Evolutionary conservation across 805 yeast genomes (phyloP), one percentile per base, ranked within the genome.

Genomic region (Ogataea nonfermentans): DNA sequence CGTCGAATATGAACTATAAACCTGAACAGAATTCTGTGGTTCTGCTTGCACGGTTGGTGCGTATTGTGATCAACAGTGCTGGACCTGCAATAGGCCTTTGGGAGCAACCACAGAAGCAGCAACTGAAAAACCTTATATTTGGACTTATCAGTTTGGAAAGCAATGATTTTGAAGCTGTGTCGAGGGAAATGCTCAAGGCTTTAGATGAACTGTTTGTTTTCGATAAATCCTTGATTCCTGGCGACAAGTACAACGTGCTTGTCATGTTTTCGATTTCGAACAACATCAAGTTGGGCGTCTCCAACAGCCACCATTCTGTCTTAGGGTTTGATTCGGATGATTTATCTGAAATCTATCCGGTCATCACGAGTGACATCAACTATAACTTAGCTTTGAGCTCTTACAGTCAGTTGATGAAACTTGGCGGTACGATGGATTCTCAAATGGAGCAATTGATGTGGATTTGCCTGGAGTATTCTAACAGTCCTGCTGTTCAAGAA

Each of bases 21-120:
- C 62, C 60, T 22, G 67, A 47, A 23, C 47, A 51, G 16, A 57
- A 78, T 26, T 73, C 84, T 0, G 57, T 66, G 14, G 54, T 66
- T 1, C 62, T 70, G 0, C 52, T 79, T 7, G 66, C 71, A 0
- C 67, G 70, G 32, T 63, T 76, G 7, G 42, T 75, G 8, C 65
- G 71, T 41, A 57, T 69, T 4, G 41, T 81, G 4, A 62, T 79
- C 15, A 72, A 71, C 43, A 67, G 70, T 28, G 50, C 76, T 14
- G 90, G 91, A 1, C 91, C 91, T 2, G 72, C 68, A 41, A 53
- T 76, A 9, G 46, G 49, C 4, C 61, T 61, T 4, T 52, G 76
- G 45, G 56, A 58, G 3, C 24, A 42, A 2, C 38, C 43, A 4
- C 40, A 56, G 45, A 65, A 60, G 39, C 53, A 37, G 29, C 61